Evolutionary conservation across 108 stramenopile genomes (phyloP), one percentile per base, ranked within the genome.

Genomic region (Chaetoceros tenuissimus): DNA sequence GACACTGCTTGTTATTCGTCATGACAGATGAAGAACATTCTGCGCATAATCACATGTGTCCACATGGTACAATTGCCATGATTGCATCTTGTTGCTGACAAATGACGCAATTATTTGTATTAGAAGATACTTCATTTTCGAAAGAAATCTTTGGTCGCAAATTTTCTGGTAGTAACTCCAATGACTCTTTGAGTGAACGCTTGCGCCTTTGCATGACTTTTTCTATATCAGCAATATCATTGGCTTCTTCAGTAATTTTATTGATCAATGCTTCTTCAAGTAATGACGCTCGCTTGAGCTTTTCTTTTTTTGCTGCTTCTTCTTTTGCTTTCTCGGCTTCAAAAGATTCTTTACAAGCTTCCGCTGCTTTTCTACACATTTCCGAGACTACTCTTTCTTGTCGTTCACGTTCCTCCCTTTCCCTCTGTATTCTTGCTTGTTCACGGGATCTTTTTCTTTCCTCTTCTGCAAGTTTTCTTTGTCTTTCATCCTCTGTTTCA

Each of bases 281-380:
- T n/a, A n/a, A n/a, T n/a, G n/a, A n/a, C n/a, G n/a, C n/a, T n/a
- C n/a, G n/a, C n/a, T n/a, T n/a, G n/a, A n/a, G n/a, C n/a, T n/a
- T n/a, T n/a, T n/a, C n/a, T n/a, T 26, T 21, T 48, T 48, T 46
- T 24, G n/a, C 22, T 26, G 20, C 26, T 24, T 44, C 54, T 44
- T 28, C 40, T 44, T 19, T 63, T 44, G 3, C 62, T 31, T 17
- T 55, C 62, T 34, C n/a, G 34, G 10, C 53, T n/a, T n/a, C n/a
- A n/a, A n/a, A n/a, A n/a, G n/a, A n/a, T n/a, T n/a, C n/a, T n/a
- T n/a, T n/a, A n/a, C n/a, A n/a, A n/a, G n/a, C 28, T 25, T 63
- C 62, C 16, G 62, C 62, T 26, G 47, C 59, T 49, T 59, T 22
- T 48, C 59, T 59, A 24, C n/a, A n/a, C n/a, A n/a, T n/a, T n/a